These are phyloP conservation scores for Ensete ventricosum DNA, from an alignment of 176 grass and related monocot genomes.

Conservation along the genomic window DNA sequence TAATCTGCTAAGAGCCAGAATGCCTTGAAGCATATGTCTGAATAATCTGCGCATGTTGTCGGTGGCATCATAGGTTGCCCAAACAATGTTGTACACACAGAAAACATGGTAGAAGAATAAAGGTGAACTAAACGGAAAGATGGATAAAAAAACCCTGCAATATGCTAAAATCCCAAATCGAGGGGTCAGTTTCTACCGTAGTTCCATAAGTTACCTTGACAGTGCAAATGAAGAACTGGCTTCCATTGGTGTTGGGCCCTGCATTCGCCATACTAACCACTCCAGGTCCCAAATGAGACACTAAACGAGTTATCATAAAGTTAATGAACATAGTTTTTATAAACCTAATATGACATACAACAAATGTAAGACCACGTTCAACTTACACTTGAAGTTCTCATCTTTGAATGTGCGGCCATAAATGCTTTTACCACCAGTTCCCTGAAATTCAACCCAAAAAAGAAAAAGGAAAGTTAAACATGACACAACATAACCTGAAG, in stretches of 20 bases:
- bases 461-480: too few relatives aligned
- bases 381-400: conserved; percentile 86
- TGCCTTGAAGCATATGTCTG: too few relatives aligned
- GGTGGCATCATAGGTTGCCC: too few relatives aligned
- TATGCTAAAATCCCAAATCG: conserved; percentile 6
- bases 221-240: conserved; percentile 97
- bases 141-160: background rate
- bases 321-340: conserved; percentile 1
- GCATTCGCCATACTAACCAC: conserved; percentile 92
- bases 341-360: background rate
- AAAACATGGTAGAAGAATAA: too few relatives aligned
- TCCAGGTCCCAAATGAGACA: conserved; percentile 73
- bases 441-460: conserved; percentile 30
- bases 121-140: background rate
- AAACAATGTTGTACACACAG: too few relatives aligned
- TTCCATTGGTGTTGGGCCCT: conserved; percentile 87
- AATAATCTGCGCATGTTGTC: too few relatives aligned
- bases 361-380: background rate
- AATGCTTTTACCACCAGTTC: conserved; percentile 92
- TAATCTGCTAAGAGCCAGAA: too few relatives aligned
- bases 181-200: background rate
- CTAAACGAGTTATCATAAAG: conserved; percentile 26
- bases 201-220: conserved; percentile 45
- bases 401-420: conserved; percentile 88
- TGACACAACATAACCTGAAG: too few relatives aligned